Percentiles rank a stretch among this genome's conserved stretches.
Evolutionary conservation across 192 early-diverging fungal genomes (phyloP).

Genomic region (Dispira parvispora): DNA sequence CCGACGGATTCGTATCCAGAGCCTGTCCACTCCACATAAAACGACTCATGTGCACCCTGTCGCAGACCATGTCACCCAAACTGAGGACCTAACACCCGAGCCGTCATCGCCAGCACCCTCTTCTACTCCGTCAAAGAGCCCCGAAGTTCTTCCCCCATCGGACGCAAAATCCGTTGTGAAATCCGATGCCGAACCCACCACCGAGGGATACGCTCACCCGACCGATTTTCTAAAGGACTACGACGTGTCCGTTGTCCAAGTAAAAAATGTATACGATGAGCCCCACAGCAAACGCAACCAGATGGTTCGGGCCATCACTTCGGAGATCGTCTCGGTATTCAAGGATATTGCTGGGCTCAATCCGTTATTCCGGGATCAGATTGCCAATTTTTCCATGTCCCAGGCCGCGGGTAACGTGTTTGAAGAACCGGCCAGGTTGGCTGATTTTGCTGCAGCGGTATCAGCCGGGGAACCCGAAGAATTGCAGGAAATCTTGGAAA

Average conservation of each 20-base stretch:
- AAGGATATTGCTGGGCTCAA: slow-evolving; percentile 92
- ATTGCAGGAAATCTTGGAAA: slow-evolving; percentile 84
- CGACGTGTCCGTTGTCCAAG: slow-evolving; percentile 68
- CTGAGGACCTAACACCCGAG: not conserved
- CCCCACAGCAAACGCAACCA: slow-evolving; percentile 74
- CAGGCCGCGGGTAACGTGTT: slow-evolving; percentile 92
- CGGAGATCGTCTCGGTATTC: slow-evolving; percentile 89
- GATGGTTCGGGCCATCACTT: slow-evolving; percentile 77
- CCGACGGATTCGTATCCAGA: slow-evolving; percentile 66
- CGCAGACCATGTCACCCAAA: not conserved
- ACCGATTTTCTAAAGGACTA: slow-evolving; percentile 33
- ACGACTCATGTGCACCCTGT: too few relatives aligned
- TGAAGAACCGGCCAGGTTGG: slow-evolving; percentile 83
- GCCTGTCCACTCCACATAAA: not conserved
- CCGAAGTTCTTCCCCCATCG: slow-evolving; percentile 5
- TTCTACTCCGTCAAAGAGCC: not conserved
- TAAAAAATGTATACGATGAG: slow-evolving; percentile 73
- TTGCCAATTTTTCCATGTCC: slow-evolving; percentile 88
- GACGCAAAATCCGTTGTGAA: not conserved
- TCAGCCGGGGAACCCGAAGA: slow-evolving; percentile 83
- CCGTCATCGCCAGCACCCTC: not conserved
- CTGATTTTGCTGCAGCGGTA: slow-evolving; percentile 95
- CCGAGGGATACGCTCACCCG: not conserved
- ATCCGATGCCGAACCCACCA: not conserved
- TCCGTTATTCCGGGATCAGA: slow-evolving; percentile 95